Conservation (phyloP, 2,329 filamentous ascomycete genomes). For the Colletotrichum spaethianum region DNA sequence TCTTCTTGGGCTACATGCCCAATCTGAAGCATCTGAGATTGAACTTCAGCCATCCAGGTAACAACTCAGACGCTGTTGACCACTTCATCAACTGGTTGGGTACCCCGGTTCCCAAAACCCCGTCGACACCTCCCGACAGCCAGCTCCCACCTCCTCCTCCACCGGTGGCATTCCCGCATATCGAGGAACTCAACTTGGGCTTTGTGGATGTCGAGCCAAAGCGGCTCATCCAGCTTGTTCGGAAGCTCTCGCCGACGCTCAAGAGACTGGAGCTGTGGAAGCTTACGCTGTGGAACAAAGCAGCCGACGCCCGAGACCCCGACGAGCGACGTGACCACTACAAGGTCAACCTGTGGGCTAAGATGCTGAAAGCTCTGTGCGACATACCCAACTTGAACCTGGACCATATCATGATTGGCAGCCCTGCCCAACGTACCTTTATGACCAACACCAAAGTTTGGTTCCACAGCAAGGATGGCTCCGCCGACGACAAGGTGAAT, state of each 20-base stretch:
- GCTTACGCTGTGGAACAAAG: conserved; percentile 48
- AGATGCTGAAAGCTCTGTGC: conserved; percentile 51
- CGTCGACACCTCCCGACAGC: background rate
- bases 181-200: conserved; percentile 62
- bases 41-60: conserved; percentile 57
- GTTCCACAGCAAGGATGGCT: conserved; percentile 10
- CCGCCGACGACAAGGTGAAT: background rate
- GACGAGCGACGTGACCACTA: conserved; percentile 13
- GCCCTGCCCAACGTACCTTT: conserved; percentile 44
- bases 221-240: conserved; percentile 52
- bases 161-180: conserved; percentile 49
- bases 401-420: conserved; percentile 50
- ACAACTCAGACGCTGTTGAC: conserved; percentile 12
- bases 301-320: background rate
- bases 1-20: conserved; percentile 56
- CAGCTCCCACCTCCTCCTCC: conserved; percentile 35
- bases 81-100: conserved; percentile 58
- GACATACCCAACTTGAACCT: conserved; percentile 51
- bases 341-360: conserved; percentile 55
- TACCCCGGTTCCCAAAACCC: conserved; percentile 18
- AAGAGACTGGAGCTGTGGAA: conserved; percentile 62
- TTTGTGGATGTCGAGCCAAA: conserved; percentile 48
- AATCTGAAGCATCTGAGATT: conserved; percentile 68
- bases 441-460: background rate
- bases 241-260: conserved; percentile 61